Conservation (phyloP, 2,329 filamentous ascomycete genomes). For the Diaporthe nobilis region DNA sequence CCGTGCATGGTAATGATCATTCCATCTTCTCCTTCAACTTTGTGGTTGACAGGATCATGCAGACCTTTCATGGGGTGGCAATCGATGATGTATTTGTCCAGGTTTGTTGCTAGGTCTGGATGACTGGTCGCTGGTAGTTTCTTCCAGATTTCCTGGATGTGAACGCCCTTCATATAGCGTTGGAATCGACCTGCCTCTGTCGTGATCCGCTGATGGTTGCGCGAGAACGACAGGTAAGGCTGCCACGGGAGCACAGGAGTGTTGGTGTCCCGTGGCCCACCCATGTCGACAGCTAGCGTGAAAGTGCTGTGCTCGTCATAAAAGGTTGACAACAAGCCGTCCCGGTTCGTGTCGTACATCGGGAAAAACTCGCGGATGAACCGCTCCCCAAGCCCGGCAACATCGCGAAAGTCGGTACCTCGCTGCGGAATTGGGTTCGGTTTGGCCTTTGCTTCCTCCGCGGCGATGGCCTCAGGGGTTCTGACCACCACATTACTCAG, state of each 20-base stretch:
- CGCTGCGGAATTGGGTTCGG: constrained; percentile 73
- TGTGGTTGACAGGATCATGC: constrained; percentile 77
- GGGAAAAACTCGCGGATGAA: constrained; percentile 83
- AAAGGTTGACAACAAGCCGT: constrained; percentile 72
- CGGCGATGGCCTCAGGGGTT: constrained; percentile 77
- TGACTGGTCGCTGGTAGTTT: constrained; percentile 81
- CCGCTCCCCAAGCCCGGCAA: constrained; percentile 79
- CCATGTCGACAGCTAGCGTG: constrained; percentile 80
- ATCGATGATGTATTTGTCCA: constrained; percentile 85
- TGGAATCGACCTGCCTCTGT: constrained; percentile 69
- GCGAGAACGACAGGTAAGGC: constrained; percentile 81
- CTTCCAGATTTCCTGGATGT: constrained; percentile 79
- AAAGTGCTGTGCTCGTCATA: constrained; percentile 85
- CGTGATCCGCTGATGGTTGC: constrained; percentile 81
- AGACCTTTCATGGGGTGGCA: constrained; percentile 82
- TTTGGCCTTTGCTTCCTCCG: constrained; percentile 63
- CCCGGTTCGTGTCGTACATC: constrained; percentile 80
- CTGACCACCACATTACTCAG: constrained; percentile 83
- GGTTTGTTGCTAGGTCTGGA: constrained; percentile 75
- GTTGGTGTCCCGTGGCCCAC: constrained; percentile 61
- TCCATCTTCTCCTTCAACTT: constrained; percentile 78
- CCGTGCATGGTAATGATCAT: constrained; percentile 85
- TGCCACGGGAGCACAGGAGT: constrained; percentile 73
- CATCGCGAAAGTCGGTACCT: constrained; percentile 80
- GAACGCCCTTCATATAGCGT: constrained; percentile 75